Conservation (phyloP, 2,329 filamentous ascomycete species). For the Microsporum audouinii region DNA sequence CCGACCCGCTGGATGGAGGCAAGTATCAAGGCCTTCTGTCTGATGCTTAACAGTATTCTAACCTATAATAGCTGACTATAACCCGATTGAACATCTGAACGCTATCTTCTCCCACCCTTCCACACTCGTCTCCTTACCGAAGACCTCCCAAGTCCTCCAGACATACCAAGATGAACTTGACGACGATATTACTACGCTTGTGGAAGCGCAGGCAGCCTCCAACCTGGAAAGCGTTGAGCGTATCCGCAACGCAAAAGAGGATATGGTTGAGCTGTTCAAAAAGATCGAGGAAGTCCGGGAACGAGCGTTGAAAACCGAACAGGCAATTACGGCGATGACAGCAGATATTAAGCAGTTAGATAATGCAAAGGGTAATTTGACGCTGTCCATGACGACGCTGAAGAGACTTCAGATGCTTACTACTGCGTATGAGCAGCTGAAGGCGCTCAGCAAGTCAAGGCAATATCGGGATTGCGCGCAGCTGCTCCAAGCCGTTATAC, state of each 20-base stretch:
- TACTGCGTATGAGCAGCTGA: constrained; percentile 94
- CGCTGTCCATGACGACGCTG: constrained; percentile 91
- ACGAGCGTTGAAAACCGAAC: constrained; percentile 81
- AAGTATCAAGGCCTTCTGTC: constrained; percentile 14
- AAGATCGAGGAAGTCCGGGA: constrained; percentile 90
- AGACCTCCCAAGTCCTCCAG: constrained; percentile 62
- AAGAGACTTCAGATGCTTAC: constrained; percentile 98
- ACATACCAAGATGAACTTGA: constrained; percentile 73
- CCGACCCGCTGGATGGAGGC: constrained; percentile 38
- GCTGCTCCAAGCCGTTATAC: constrained; percentile 83
- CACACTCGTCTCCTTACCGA: constrained; percentile 62
- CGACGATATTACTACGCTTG: constrained; percentile 60
- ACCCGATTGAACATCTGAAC: constrained; percentile 88
- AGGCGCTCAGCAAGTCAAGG: constrained; percentile 66
- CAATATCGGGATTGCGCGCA: constrained; percentile 95
- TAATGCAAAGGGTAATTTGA: constrained; percentile 91
- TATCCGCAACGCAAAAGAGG: constrained; percentile 81
- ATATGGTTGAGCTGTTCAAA: constrained; percentile 78
- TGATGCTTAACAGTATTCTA: constrained; percentile 1
- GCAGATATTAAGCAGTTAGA: constrained; percentile 96
- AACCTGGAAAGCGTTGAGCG: constrained; percentile 79
- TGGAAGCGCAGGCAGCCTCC: constrained; percentile 66
- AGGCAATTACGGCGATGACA: constrained; percentile 96
- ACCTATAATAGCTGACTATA: constrained; percentile 57
- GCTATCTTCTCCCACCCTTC: constrained; percentile 84